Conservation (phyloP, 1,284 basidiomycete genomes). For the Trametes pubescens region DNA sequence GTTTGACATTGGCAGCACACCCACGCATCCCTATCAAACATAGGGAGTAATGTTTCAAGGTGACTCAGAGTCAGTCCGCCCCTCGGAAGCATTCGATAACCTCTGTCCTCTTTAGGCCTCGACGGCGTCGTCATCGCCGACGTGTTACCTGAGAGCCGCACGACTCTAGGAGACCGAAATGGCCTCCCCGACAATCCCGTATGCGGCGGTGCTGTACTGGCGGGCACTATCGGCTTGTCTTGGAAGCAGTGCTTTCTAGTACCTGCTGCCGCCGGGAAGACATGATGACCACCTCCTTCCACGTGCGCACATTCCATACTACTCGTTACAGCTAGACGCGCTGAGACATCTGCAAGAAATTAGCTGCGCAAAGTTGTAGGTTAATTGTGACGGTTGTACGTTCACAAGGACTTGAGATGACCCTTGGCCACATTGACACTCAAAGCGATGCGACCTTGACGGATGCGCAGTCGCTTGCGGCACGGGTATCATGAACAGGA, state of each 20-base stretch:
- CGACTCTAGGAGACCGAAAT: slow-evolving; percentile 5
- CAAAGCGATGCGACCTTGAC: too few relatives aligned
- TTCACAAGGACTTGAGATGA: too few relatives aligned
- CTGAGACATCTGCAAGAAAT: not conserved
- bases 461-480: not conserved
- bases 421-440: too few relatives aligned
- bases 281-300: not conserved
- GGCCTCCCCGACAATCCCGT: slow-evolving; percentile 3
- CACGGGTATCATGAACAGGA: not conserved
- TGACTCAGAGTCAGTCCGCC: not conserved
- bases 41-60: too few relatives aligned
- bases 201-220: not conserved
- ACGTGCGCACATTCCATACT: not conserved
- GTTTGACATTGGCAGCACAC: too few relatives aligned
- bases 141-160: not conserved
- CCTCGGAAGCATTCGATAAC: not conserved
- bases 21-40: too few relatives aligned
- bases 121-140: slow-evolving; percentile 1
- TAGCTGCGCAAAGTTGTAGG: not conserved
- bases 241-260: not conserved
- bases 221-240: not conserved
- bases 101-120: not conserved
- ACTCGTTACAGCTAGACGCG: not conserved
- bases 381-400: not conserved
- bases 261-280: not conserved